phyloP scores from a whole-genome alignment of 352 stramenopile genomes.

The Phytophthora syringae region DNA sequence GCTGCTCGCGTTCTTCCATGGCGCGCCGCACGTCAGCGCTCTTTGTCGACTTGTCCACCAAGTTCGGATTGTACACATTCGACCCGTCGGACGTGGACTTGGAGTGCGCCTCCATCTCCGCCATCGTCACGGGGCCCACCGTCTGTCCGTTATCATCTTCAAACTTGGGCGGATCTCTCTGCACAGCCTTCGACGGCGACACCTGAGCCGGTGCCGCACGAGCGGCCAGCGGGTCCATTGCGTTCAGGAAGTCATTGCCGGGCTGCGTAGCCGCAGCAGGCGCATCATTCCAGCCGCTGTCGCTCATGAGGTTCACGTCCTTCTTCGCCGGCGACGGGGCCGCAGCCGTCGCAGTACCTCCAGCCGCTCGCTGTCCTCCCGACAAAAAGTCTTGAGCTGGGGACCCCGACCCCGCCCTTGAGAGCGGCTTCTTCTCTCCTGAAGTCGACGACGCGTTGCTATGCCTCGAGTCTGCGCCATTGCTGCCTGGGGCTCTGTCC shows the following conservation, averaged over 20 bases:
- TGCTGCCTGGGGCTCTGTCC: conserved; percentile 39
- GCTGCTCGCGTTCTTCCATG: conserved; percentile 85
- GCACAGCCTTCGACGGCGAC: conserved; percentile 24
- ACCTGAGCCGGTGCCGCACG: conserved; percentile 28
- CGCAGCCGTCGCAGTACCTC: conserved; percentile 2
- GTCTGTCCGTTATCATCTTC: conserved; percentile 83
- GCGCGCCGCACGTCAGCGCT: conserved; percentile 74
- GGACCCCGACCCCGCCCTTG: conserved; percentile 42
- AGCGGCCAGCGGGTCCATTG: conserved; percentile 72
- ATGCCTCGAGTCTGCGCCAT: conserved; percentile 29
- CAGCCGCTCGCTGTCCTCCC: conserved; percentile 40
- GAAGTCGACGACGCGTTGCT: conserved; percentile 31
- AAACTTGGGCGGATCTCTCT: conserved; percentile 68
- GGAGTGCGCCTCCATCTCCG: conserved; percentile 78
- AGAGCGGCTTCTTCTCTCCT: conserved; percentile 33
- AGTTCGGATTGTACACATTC: conserved; percentile 87
- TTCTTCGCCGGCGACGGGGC: conserved; percentile 25
- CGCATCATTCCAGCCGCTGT: conserved; percentile 56
- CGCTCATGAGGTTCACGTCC: conserved; percentile 80
- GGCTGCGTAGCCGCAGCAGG: conserved; percentile 28
- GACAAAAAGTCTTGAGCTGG: conserved; percentile 79
- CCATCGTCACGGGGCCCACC: conserved; percentile 81
- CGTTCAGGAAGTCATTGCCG: conserved; percentile 57
- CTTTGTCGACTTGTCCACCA: conserved; percentile 88
- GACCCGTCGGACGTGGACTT: conserved; percentile 77